A percentile compares a stretch with the other conserved stretches of the same genome.
phyloP scores from a whole-genome alignment of 257 asterid genomes.

The Solanum rostratum region DNA sequence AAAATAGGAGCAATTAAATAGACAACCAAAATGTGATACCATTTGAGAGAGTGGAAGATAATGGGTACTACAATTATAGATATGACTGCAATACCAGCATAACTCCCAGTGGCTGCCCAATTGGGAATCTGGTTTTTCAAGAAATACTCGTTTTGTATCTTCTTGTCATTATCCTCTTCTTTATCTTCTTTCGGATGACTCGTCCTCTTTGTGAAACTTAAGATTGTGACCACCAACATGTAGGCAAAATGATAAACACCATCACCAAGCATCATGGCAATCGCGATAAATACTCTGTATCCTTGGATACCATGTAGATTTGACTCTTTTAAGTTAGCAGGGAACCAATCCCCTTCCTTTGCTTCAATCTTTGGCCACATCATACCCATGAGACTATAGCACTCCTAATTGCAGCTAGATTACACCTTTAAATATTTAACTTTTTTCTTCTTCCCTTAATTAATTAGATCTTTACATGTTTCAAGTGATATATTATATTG shows the following conservation, averaged over 20 bases:
- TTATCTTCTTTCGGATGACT: background rate
- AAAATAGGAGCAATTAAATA: conserved; percentile 25
- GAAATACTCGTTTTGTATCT: conserved; percentile 12
- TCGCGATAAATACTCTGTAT: conserved; percentile 42
- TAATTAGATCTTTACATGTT: too few species aligned
- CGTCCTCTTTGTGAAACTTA: conserved; percentile 1
- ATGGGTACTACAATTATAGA: conserved; percentile 23
- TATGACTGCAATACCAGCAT: conserved; percentile 6
- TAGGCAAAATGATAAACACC: conserved; percentile 53
- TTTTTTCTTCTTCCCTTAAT: too few species aligned
- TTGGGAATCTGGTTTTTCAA: conserved; percentile 26
- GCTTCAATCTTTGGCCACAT: conserved; percentile 9
- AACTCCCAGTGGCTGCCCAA: conserved; percentile 16
- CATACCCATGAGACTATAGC: conserved; percentile 12
- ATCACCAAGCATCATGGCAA: conserved; percentile 72
- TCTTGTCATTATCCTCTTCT: conserved; percentile 13
- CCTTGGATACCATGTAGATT: conserved; percentile 9
- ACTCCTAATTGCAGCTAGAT: background rate
- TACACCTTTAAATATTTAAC: too few species aligned
- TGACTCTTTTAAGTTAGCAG: background rate
- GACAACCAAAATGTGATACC: conserved; percentile 24
- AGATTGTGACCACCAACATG: conserved; percentile 24
- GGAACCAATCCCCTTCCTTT: conserved; percentile 10
- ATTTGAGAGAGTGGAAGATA: conserved; percentile 25
- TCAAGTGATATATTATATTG: too few species aligned